Evolutionary conservation across 768 basidiomycete species (phyloP).

Genomic region (Podaxis sp.): DNA sequence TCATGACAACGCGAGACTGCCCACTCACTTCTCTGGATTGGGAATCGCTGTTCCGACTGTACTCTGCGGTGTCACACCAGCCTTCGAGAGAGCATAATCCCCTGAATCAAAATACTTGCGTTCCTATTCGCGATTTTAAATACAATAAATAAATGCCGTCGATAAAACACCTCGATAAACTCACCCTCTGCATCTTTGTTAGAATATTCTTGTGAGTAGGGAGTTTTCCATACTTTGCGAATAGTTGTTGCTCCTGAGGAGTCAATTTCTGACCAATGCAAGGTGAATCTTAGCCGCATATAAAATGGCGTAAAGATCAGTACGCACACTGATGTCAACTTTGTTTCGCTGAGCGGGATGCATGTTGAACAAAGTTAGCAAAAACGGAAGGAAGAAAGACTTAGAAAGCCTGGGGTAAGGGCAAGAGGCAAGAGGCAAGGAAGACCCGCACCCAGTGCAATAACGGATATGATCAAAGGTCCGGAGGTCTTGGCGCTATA

Average conservation of each 20-base stretch:
- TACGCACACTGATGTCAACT: slow-evolving; percentile 87
- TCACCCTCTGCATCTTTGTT: slow-evolving; percentile 93
- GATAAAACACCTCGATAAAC: slow-evolving; percentile 21
- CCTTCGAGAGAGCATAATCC: slow-evolving; percentile 96
- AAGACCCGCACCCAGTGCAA: not conserved
- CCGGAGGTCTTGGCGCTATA: slow-evolving; percentile 11
- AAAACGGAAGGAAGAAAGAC: slow-evolving; percentile 24
- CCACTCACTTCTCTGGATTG: slow-evolving; percentile 90
- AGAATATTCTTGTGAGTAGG: slow-evolving; percentile 93
- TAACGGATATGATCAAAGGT: slow-evolving; percentile 16
- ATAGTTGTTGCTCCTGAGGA: slow-evolving; percentile 91
- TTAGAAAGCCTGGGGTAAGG: slow-evolving; percentile 13
- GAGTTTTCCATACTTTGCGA: slow-evolving; percentile 91
- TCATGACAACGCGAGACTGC: slow-evolving; percentile 7
- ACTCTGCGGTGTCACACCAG: slow-evolving; percentile 84
- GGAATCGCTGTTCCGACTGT: slow-evolving; percentile 95
- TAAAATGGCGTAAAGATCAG: slow-evolving; percentile 7
- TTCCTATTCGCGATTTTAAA: slow-evolving; percentile 55
- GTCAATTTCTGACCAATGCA: slow-evolving; percentile 60
- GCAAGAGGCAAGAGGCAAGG: not conserved
- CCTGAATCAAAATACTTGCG: slow-evolving; percentile 99
- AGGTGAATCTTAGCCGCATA: slow-evolving; percentile 22
- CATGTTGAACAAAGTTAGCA: slow-evolving; percentile 44
- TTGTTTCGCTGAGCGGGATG: slow-evolving; percentile 83
- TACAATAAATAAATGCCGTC: slow-evolving; percentile 16